These are phyloP conservation scores for Suillus americanus DNA, from an alignment of 768 basidiomycete species.

Conservation along the genomic window DNA sequence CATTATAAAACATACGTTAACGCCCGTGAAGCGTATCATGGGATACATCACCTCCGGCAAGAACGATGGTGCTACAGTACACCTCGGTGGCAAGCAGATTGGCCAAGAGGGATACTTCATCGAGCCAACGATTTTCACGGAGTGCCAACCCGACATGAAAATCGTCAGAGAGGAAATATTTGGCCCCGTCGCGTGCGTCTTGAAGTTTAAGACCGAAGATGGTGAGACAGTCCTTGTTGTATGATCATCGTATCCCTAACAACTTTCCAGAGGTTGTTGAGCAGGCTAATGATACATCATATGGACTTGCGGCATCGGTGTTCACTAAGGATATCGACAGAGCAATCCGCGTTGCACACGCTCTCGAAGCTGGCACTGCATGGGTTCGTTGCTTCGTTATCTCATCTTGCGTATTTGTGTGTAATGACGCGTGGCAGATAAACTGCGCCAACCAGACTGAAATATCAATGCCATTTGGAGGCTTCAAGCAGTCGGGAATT, in stretches of 20 bases:
- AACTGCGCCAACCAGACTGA: constrained; percentile 46
- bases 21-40: constrained; percentile 39
- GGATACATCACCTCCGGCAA: constrained; percentile 51
- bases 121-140: constrained; percentile 43
- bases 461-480: constrained; percentile 61
- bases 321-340: constrained; percentile 44
- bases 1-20: not conserved
- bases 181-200: constrained; percentile 47
- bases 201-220: constrained; percentile 45
- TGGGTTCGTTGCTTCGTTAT: constrained; percentile 42
- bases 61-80: constrained; percentile 46
- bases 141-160: constrained; percentile 46
- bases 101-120: constrained; percentile 47
- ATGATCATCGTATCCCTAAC: not conserved
- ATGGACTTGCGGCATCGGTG: constrained; percentile 52
- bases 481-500: constrained; percentile 73
- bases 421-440: constrained; percentile 27
- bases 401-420: not conserved
- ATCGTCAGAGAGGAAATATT: constrained; percentile 44
- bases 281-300: constrained; percentile 44
- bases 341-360: constrained; percentile 41
- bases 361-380: constrained; percentile 51
- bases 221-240: constrained; percentile 4
- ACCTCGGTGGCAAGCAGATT: constrained; percentile 42
- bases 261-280: constrained; percentile 21